Evolutionary conservation across 1,139 yeast species (phyloP).

Genomic region (Magnusiomyces suaveolens): DNA sequence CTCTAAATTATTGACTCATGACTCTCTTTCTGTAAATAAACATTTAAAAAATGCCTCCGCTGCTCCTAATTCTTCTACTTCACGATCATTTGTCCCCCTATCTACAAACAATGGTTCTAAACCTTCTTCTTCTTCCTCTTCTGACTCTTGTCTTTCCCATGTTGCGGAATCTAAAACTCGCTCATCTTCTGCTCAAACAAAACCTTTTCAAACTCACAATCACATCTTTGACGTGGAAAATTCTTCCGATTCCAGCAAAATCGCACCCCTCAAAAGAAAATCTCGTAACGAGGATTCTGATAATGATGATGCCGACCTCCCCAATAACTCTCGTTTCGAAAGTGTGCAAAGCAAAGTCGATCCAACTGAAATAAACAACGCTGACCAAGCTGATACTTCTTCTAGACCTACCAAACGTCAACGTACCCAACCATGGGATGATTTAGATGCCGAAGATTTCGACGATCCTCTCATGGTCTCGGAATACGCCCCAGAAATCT

Average conservation of each 20-base stretch:
- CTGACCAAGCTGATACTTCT: neutral
- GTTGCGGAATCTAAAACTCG: too few relatives aligned
- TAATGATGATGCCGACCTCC: neutral
- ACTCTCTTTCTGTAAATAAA: neutral
- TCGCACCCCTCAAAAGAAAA: neutral
- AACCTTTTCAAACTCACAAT: too few relatives aligned
- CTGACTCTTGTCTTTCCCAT: too few relatives aligned
- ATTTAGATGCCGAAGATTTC: slow-evolving; percentile 79
- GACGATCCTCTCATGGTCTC: slow-evolving; percentile 94
- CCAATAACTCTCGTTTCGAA: too few relatives aligned
- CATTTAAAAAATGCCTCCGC: neutral
- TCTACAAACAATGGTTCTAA: neutral
- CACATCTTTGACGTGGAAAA: too few relatives aligned
- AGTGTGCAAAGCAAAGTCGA: neutral
- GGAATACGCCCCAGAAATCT: slow-evolving; percentile 84
- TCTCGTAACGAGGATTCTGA: neutral
- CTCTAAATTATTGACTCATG: too few relatives aligned
- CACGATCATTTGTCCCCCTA: neutral
- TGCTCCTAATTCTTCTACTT: neutral
- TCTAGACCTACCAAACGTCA: slow-evolving; percentile 9
- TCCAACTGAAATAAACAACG: neutral
- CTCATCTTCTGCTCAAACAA: too few relatives aligned
- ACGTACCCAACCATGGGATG: slow-evolving; percentile 52
- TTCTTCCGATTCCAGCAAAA: neutral
- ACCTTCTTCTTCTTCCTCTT: neutral